phyloP scores from a whole-genome alignment of 2,329 filamentous ascomycete genomes.

The Pseudocercospora eumusae region DNA sequence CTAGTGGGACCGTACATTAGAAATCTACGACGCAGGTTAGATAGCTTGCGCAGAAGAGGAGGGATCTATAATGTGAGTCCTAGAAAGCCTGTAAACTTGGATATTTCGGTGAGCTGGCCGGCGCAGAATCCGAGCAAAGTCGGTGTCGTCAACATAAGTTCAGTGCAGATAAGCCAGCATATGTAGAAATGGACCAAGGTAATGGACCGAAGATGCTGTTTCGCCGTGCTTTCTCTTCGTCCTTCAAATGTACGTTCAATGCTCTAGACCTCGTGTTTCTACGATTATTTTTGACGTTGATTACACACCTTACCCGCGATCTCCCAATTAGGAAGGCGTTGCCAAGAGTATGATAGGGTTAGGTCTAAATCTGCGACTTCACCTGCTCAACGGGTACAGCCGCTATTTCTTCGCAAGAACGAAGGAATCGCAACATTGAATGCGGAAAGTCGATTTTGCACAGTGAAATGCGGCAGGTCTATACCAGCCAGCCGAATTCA shows the following conservation, averaged over 20 bases:
- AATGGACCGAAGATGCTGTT: neutral
- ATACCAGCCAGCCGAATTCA: too few species aligned
- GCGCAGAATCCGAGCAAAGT: neutral
- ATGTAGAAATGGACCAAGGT: neutral
- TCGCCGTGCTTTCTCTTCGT: too few species aligned
- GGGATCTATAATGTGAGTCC: neutral
- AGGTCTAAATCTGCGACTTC: neutral
- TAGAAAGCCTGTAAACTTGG: neutral
- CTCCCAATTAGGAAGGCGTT: neutral
- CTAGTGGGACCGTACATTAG: neutral
- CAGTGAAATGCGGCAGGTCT: too few species aligned
- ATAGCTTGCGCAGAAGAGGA: neutral
- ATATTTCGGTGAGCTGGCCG: neutral
- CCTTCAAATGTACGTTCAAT: too few species aligned
- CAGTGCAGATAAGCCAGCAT: neutral
- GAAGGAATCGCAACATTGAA: neutral
- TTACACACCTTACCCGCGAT: neutral
- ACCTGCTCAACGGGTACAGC: neutral
- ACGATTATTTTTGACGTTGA: neutral
- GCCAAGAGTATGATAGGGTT: neutral
- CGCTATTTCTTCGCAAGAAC: neutral
- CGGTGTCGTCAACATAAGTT: neutral
- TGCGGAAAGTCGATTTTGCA: neutral
- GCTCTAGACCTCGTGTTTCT: neutral
- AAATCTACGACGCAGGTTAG: neutral